Base-by-base conservation (phyloP, 805 yeast genomes). In the Jamesozyma lodderae region DNA sequence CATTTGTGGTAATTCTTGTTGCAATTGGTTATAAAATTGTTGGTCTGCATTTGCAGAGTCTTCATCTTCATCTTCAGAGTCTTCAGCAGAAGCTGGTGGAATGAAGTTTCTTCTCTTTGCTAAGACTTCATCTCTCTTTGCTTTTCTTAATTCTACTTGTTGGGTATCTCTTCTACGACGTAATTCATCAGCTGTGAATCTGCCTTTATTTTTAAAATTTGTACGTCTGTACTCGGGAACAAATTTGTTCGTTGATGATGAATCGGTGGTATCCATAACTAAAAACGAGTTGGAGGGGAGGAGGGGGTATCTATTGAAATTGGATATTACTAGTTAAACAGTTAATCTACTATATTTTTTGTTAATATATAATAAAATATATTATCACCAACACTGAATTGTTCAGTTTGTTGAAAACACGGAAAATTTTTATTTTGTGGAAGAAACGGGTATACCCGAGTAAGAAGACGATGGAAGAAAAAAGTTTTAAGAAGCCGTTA, bases 211-310 rank as follows among this genome's bases (percentile, higher is more conserved):
- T 63, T 92, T 92, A 71, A 84, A 92, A 59, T 81, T 85, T 30
- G 96, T 87, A 64, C 96, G 85, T 66, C 98, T 87, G 64, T 90
- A 90, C 64, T 92, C 97, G 33, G 98, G 98, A 43, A 92, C 84
- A 64, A 85, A 90, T 66, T 88, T 81, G 52, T 71, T 71, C 30
- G 90, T 74, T 29, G 87, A 68, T 8, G 52, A 38, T 19, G 53
- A 43, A 10, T 48, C 53, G 48, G 81, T 87, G 34, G 80, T 67
- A 54, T 81, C 88, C 94, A 83, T 84, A 14, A 6, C 7, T 26
- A 26, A 9, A n/a, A n/a, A n/a, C n/a, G n/a, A n/a, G n/a, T n/a
- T n/a, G n/a, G n/a, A n/a, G n/a, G n/a, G n/a, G n/a, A n/a, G n/a
- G n/a, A n/a, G n/a, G n/a, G n/a, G n/a, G n/a, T n/a, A n/a, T n/a